These are phyloP conservation scores for Pontederia crassipes DNA, from an alignment of 176 grass and related monocot genomes.

Conservation along the genomic window DNA sequence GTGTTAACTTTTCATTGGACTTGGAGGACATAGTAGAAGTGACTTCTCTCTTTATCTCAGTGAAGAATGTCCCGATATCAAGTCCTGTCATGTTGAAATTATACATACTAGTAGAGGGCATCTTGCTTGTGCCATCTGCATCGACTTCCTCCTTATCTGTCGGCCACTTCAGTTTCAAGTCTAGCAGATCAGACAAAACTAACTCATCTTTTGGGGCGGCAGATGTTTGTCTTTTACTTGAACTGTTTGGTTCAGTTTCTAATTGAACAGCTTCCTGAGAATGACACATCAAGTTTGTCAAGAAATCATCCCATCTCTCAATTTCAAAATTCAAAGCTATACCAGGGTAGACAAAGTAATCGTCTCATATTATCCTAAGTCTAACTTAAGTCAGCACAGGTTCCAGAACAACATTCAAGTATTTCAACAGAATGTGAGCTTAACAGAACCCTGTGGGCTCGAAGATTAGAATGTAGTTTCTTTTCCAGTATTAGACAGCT, in stretches of 20 bases:
- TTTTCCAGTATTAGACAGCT: too few relatives aligned
- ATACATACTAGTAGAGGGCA: constrained; percentile 28
- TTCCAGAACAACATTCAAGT: too few relatives aligned
- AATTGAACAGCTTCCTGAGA: constrained; percentile 58
- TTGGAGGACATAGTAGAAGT: constrained; percentile 11
- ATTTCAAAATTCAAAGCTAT: too few relatives aligned
- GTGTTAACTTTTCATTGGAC: background rate
- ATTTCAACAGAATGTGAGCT: too few relatives aligned
- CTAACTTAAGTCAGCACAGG: too few relatives aligned
- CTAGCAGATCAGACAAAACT: constrained; percentile 66
- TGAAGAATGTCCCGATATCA: constrained; percentile 51
- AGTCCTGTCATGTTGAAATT: constrained; percentile 35
- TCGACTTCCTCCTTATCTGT: constrained; percentile 27
- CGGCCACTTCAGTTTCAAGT: constrained; percentile 53
- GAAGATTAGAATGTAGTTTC: too few relatives aligned
- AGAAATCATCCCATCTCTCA: too few relatives aligned
- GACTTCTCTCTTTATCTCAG: constrained; percentile 39
- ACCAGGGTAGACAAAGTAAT: too few relatives aligned
- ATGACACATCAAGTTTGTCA: too few relatives aligned
- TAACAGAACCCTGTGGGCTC: too few relatives aligned
- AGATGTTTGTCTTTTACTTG: constrained; percentile 38
- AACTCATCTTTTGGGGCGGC: constrained; percentile 40
- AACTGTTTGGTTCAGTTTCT: constrained; percentile 38
- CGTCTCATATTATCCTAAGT: too few relatives aligned
- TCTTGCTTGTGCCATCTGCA: constrained; percentile 17